A percentile compares a stretch with the other conserved stretches of the same genome.
Evolutionary conservation across 805 yeast species (phyloP).

Genomic region (Starmera quercuum): DNA sequence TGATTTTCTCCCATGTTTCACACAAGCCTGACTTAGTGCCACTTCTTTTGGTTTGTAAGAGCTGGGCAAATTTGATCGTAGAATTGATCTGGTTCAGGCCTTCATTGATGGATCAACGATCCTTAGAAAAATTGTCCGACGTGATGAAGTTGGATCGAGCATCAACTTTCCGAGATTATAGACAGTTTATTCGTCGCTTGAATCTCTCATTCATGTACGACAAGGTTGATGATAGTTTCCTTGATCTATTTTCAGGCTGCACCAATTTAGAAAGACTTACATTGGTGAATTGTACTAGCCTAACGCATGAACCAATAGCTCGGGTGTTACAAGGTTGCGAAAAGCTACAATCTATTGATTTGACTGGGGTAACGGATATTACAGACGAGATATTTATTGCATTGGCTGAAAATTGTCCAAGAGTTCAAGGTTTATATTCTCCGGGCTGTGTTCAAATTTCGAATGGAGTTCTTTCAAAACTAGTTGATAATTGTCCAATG

Average conservation of each 20-base stretch:
- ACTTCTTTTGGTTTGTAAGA: conserved; percentile 65
- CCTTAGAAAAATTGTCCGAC: conserved; percentile 44
- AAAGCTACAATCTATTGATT: conserved; percentile 75
- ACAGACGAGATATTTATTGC: conserved; percentile 65
- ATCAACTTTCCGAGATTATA: conserved; percentile 57
- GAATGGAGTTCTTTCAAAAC: conserved; percentile 50
- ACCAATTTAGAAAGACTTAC: conserved; percentile 78
- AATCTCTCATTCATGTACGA: conserved; percentile 72
- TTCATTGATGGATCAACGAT: conserved; percentile 42
- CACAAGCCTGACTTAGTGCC: conserved; percentile 53
- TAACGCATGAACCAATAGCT: conserved; percentile 56
- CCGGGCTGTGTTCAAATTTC: conserved; percentile 74
- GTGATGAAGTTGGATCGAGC: conserved; percentile 44
- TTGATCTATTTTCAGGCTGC: conserved; percentile 59
- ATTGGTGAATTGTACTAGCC: conserved; percentile 65
- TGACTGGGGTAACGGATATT: conserved; percentile 67
- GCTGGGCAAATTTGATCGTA: conserved; percentile 71
- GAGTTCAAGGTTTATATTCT: conserved; percentile 85
- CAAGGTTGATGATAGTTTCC: conserved; percentile 54
- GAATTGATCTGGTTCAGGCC: conserved; percentile 90
- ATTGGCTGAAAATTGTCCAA: conserved; percentile 61
- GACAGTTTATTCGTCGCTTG: conserved; percentile 65
- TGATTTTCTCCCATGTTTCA: conserved; percentile 57
- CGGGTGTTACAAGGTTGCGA: conserved; percentile 56
- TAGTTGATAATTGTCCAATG: conserved; percentile 60